Percentiles rank a stretch among this genome's conserved stretches.
These are phyloP conservation scores for Hortiboletus campestris DNA, from an alignment of 768 basidiomycete species.

Conservation along the genomic window DNA sequence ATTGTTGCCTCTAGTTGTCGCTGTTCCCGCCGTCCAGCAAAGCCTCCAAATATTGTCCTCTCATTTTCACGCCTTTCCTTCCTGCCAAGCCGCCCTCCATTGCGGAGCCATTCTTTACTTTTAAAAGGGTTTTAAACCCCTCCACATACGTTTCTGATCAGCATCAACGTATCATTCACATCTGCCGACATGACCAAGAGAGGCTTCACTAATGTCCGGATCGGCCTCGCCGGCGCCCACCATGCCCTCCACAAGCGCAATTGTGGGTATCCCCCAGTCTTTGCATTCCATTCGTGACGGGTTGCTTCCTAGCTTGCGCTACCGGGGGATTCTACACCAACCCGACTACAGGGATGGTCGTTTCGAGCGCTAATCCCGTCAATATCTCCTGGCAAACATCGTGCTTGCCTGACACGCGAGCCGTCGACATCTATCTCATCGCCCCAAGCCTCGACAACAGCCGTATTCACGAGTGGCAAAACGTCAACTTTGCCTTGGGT, in stretches of 20 bases:
- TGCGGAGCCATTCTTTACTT: conserved; percentile 31
- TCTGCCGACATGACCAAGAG: conserved; percentile 27
- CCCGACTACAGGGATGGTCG: conserved; percentile 45
- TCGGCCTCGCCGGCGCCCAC: conserved; percentile 23
- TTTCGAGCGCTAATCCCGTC: conserved; percentile 50
- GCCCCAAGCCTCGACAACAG: conserved; percentile 43
- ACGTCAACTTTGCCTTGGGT: conserved; percentile 48
- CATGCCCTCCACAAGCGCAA: conserved; percentile 24
- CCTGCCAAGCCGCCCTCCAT: conserved; percentile 18
- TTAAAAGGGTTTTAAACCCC: conserved; percentile 6
- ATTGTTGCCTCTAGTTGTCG: conserved; percentile 11
- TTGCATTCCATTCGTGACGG: neutral
- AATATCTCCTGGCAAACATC: conserved; percentile 63
- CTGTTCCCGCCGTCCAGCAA: conserved; percentile 4
- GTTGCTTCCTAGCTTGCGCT: conserved; percentile 41
- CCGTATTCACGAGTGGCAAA: conserved; percentile 57
- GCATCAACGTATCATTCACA: conserved; percentile 2
- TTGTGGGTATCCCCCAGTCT: conserved; percentile 12
- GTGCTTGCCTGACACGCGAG: conserved; percentile 44
- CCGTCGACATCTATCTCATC: conserved; percentile 69
- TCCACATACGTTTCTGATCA: neutral
- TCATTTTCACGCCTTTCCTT: conserved; percentile 22
- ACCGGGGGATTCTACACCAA: conserved; percentile 61
- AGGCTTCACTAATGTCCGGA: conserved; percentile 26
- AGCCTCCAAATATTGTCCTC: conserved; percentile 3